Evolutionary conservation across 2,329 filamentous ascomycete genomes (phyloP).

Genomic region (Aspergillus pseudoglaucus): DNA sequence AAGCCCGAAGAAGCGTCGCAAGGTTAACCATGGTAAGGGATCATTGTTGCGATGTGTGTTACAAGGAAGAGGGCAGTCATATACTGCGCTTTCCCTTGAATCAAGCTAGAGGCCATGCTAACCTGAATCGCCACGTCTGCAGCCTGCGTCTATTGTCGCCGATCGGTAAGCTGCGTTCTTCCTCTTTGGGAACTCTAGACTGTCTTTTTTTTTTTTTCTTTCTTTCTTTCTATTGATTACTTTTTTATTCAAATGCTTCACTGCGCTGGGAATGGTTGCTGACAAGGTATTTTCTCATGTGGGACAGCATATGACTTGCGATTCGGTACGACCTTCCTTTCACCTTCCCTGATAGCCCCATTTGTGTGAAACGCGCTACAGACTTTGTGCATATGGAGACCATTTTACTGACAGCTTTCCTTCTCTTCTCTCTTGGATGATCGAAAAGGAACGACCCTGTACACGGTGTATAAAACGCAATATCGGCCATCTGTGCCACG

Average conservation of each 20-base stretch:
- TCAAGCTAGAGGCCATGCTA: conserved; percentile 13
- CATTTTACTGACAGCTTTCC: conserved; percentile 26
- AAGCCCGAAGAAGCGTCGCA: conserved; percentile 76
- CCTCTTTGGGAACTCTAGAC: background rate
- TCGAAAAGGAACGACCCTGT: conserved; percentile 83
- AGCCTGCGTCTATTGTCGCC: conserved; percentile 85
- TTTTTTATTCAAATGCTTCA: conserved; percentile 3
- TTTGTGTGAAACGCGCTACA: conserved; percentile 19
- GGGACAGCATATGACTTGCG: conserved; percentile 82
- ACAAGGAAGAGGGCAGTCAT: conserved; percentile 17
- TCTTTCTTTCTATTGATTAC: conserved; percentile 13
- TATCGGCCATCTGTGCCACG: conserved; percentile 96
- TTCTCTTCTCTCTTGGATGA: conserved; percentile 4
- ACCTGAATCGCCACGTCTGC: conserved; percentile 30
- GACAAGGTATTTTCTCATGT: conserved; percentile 39
- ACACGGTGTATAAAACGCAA: conserved; percentile 97
- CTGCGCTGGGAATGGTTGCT: conserved; percentile 32
- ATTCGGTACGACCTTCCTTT: conserved; percentile 60
- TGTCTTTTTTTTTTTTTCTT: background rate
- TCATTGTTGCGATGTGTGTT: conserved; percentile 19
- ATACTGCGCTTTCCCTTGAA: background rate
- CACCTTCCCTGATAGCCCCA: conserved; percentile 8
- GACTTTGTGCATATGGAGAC: conserved; percentile 4
- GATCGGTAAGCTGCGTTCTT: conserved; percentile 65
- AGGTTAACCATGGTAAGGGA: conserved; percentile 77